These are phyloP conservation scores for Pyrenula aspistea DNA, from an alignment of 495 filamentous ascomycete species.

Conservation along the genomic window DNA sequence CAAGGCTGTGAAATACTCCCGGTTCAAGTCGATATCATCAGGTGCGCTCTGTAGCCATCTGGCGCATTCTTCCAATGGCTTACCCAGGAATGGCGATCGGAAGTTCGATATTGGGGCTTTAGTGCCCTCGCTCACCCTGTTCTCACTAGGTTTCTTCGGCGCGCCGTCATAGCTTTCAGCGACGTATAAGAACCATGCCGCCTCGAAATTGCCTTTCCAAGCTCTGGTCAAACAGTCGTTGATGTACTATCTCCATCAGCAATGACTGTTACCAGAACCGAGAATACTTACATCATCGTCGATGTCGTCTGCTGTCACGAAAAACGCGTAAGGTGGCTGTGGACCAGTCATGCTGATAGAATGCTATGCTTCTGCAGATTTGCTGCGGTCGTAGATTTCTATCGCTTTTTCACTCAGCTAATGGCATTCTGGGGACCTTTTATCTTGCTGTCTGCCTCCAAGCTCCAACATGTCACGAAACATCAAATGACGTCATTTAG, in stretches of 20 bases:
- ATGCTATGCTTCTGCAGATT: no score
- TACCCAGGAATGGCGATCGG: not conserved
- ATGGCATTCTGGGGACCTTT: no score
- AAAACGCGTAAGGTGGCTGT: constrained; percentile 2
- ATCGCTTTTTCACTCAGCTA: no score
- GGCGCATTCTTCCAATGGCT: constrained; percentile 1
- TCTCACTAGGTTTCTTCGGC: constrained; percentile 2
- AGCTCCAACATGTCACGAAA: not conserved
- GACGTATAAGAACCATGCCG: not conserved
- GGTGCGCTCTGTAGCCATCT: constrained; percentile 2
- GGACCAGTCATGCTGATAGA: not conserved
- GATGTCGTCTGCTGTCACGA: constrained; percentile 1
- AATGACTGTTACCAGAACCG: not conserved
- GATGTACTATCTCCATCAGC: constrained; percentile 1
- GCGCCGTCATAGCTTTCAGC: constrained; percentile 1
- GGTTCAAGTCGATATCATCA: constrained; percentile 2
- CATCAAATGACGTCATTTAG: not conserved
- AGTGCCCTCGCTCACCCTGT: constrained; percentile 1
- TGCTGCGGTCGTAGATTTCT: no score
- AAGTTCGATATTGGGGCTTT: not conserved
- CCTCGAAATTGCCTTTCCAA: constrained; percentile 1
- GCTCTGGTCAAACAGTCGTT: not conserved
- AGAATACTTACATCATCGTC: not conserved
- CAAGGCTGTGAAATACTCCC: constrained; percentile 2
- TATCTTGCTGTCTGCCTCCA: not conserved